phyloP scores from a whole-genome alignment of 164 flowering plant genomes.

The Kalanchoe fedtschenkoi region DNA sequence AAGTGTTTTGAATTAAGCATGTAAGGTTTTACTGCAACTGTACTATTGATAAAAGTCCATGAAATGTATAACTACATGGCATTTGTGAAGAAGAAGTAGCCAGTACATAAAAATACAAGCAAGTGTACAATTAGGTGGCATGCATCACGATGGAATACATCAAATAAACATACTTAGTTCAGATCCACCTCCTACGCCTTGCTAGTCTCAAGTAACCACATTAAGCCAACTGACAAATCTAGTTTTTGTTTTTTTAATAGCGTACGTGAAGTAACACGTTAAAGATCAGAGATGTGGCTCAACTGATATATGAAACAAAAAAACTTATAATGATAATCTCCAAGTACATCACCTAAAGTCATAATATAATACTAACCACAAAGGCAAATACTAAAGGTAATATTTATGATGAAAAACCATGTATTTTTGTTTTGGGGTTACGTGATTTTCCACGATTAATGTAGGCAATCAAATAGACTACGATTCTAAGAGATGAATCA shows the following conservation, averaged over 20 bases:
- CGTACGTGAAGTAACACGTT: neutral
- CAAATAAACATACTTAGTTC: too few relatives aligned
- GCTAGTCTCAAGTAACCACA: neutral
- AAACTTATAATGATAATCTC: neutral
- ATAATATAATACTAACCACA: too few relatives aligned
- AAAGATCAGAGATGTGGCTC: neutral
- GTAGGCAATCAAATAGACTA: neutral
- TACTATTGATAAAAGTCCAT: too few relatives aligned
- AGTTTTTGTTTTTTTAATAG: neutral
- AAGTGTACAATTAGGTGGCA: too few relatives aligned
- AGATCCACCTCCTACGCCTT: neutral
- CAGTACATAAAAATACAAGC: too few relatives aligned
- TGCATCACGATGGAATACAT: too few relatives aligned
- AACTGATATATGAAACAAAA: too few relatives aligned
- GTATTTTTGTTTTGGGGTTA: neutral
- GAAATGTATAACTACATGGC: neutral
- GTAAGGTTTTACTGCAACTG: too few relatives aligned
- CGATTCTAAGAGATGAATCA: neutral
- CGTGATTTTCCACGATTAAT: neutral
- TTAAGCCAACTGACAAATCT: neutral
- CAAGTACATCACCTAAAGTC: neutral
- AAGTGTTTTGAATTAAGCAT: neutral
- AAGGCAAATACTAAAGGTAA: too few relatives aligned
- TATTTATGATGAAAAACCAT: too few relatives aligned
- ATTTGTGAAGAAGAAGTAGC: neutral